A percentile compares a stretch with the other conserved stretches of the same genome.
Conservation (phyloP, 1,139 yeast species). For the Yamadazyma sp. region DNA sequence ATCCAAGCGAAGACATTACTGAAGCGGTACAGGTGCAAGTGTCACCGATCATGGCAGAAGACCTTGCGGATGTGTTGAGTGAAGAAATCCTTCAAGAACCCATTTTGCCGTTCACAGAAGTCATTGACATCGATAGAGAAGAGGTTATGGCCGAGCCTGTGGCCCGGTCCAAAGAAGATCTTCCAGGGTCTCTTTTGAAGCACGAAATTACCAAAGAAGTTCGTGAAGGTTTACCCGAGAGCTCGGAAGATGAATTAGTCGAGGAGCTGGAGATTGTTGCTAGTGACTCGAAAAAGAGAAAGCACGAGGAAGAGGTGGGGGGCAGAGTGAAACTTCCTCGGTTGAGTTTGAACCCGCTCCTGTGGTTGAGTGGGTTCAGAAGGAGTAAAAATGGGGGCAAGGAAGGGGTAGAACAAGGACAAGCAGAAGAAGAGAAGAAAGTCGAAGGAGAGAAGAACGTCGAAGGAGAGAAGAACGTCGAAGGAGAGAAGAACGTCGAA, state of each 20-base stretch:
- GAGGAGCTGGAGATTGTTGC: not conserved
- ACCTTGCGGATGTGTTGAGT: not conserved
- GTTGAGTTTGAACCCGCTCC: slow-evolving; percentile 1
- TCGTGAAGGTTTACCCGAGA: too few relatives aligned
- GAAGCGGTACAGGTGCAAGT: not conserved
- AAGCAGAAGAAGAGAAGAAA: too few relatives aligned
- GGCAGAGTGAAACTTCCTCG: not conserved
- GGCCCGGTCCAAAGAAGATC: slow-evolving; percentile 5
- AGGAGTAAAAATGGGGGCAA: not conserved
- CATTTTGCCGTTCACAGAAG: slow-evolving; percentile 8
- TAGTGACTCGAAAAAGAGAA: too few relatives aligned
- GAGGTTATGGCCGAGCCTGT: slow-evolving; percentile 10
- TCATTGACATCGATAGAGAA: slow-evolving; percentile 7
- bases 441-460: too few relatives aligned
- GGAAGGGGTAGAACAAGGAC: too few relatives aligned
- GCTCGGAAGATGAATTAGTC: not conserved
- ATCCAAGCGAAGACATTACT: not conserved
- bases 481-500: too few relatives aligned
- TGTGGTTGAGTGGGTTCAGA: not conserved
- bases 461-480: too few relatives aligned
- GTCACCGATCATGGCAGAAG: not conserved
- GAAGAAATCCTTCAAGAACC: slow-evolving; percentile 6
- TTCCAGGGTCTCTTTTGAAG: slow-evolving; percentile 5
- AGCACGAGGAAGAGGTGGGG: not conserved
- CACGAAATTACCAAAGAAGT: slow-evolving; percentile 9